Percentiles rank a stretch among this genome's conserved stretches.
phyloP scores from a whole-genome alignment of 257 asterid species.

The Solanum bulbocastanum region DNA sequence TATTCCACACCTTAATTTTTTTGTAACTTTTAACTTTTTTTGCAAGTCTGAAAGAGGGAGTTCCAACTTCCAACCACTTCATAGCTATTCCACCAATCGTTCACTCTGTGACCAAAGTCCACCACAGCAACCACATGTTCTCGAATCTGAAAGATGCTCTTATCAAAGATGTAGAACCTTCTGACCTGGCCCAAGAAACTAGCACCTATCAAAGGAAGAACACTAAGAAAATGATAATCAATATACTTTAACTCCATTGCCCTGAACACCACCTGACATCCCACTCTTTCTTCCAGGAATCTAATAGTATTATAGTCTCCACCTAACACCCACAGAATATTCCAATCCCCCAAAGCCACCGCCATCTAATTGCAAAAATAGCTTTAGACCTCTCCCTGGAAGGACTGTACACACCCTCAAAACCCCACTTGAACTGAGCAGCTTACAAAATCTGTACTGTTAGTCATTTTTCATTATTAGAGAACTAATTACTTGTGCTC shows the following conservation, averaged over 20 bases:
- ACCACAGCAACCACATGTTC: not conserved
- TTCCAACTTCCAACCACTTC: not conserved
- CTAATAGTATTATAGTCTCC: not conserved
- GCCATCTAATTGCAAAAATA: not conserved
- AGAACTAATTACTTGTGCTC: not conserved
- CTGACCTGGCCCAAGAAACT: not conserved
- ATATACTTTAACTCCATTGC: not conserved
- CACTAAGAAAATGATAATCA: not conserved
- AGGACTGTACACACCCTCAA: not conserved
- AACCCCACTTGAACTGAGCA: not conserved
- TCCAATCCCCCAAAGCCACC: not conserved
- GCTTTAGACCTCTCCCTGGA: not conserved
- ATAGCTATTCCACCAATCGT: not conserved
- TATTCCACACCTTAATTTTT: not conserved
- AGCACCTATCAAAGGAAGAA: not conserved
- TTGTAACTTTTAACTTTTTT: not conserved
- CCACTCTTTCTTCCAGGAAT: not conserved
- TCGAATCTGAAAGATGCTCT: not conserved
- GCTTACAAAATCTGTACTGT: not conserved
- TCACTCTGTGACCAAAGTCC: not conserved
- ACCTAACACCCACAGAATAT: not conserved
- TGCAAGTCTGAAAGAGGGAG: not conserved
- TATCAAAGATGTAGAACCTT: not conserved
- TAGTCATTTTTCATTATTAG: not conserved
- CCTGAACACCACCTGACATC: not conserved